Evolutionary conservation across 2,329 filamentous ascomycete species (phyloP), one percentile per base, ranked within the genome.

Genomic region (Chaetomiaceae sp.): DNA sequence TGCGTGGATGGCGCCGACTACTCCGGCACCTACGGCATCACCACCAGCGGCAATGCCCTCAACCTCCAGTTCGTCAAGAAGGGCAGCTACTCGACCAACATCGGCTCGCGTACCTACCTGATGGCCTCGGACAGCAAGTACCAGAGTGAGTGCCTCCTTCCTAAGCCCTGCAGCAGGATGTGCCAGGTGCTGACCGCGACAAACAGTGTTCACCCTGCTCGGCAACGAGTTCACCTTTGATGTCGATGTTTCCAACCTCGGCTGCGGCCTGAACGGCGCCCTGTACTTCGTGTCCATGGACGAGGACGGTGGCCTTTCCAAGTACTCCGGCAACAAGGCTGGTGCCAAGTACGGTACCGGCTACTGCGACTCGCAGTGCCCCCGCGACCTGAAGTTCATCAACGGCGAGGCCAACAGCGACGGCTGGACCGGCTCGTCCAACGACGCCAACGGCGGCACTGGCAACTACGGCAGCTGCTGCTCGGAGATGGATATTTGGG

Each of bases 171-270:
- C 12, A 11, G 24, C 18, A 15, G 19, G 14, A 12, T 17, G 3
- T 27, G n/a, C 4, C 3, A 24, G 11, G 15, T 38, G 10, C 38
- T 32, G 39, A 42, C 39, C 27, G 30, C n/a, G 5, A 10, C 9
- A 2, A 18, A n/a, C 45, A 58, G 56, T 76, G 60, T 81, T 86
- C 67, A 73, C 78, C 49, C 70, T 86, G 48, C 70, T 80, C 44
- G 79, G 79, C 65, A 74, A 82, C 59, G 83, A 87, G 64, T 81
- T 87, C 66, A 82, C 80, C 45, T 85, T 87, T 51, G 82, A 86
- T 45, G 82, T 86, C 20, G 83, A 87, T 60, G 77, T 84, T 36
- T 84, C 81, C 33, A 74, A 75, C 56, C 69, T 85, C 17, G 75
- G 77, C 49, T 88, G 84, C 58, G 84, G 84, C 50, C 67, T 87